A percentile compares a stretch with the other conserved stretches of the same genome.
Evolutionary conservation across 306 rosid species (phyloP).

Genomic region (Corylus heterophylla): DNA sequence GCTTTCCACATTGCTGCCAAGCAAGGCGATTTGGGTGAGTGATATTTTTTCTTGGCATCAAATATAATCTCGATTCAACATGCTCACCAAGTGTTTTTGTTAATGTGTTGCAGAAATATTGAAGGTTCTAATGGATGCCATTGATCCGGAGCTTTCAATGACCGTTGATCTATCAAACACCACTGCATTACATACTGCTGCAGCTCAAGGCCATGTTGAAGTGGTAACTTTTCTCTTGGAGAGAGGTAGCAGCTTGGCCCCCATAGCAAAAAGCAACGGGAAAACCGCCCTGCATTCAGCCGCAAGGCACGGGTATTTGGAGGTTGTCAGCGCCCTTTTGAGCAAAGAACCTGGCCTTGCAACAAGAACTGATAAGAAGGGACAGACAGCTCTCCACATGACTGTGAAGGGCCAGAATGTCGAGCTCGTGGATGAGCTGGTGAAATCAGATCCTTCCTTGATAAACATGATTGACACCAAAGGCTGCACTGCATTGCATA

Average conservation of each 20-base stretch:
- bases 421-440: slow-evolving; percentile 59
- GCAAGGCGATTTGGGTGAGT: slow-evolving; percentile 66
- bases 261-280: slow-evolving; percentile 69
- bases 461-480: slow-evolving; percentile 58
- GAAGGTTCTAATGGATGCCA: slow-evolving; percentile 60
- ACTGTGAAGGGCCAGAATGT: slow-evolving; percentile 72
- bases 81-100: background rate
- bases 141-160: slow-evolving; percentile 62
- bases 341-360: slow-evolving; percentile 57
- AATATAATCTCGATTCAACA: slow-evolving; percentile 1
- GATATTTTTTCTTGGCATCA: background rate
- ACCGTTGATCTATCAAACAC: slow-evolving; percentile 74
- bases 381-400: slow-evolving; percentile 88
- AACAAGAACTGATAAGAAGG: slow-evolving; percentile 61
- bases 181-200: slow-evolving; percentile 82
- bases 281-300: slow-evolving; percentile 84
- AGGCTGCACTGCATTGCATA: slow-evolving; percentile 76
- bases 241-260: slow-evolving; percentile 38
- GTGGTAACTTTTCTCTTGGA: slow-evolving; percentile 62
- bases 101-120: slow-evolving; percentile 54
- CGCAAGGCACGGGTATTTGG: slow-evolving; percentile 68
- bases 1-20: slow-evolving; percentile 83
- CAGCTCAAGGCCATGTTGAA: slow-evolving; percentile 65
- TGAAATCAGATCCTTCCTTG: slow-evolving; percentile 48
- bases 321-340: slow-evolving; percentile 59